These are phyloP conservation scores for Gentiana dahurica DNA, from an alignment of 257 asterid genomes.

Conservation along the genomic window DNA sequence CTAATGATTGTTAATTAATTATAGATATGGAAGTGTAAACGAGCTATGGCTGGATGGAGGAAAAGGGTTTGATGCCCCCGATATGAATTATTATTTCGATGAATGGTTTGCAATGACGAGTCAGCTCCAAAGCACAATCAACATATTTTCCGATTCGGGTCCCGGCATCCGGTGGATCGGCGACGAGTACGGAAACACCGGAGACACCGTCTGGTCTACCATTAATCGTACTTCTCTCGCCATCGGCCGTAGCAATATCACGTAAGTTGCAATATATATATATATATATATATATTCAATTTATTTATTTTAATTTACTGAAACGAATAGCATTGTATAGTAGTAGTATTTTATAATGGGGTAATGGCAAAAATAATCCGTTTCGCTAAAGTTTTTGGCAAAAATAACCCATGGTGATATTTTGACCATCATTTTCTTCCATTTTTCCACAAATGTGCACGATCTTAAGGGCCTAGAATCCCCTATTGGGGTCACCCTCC, in stretches of 20 bases:
- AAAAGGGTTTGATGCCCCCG: constrained; percentile 62
- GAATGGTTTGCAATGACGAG: constrained; percentile 88
- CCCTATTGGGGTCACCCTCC: too few relatives aligned
- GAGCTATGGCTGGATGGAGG: constrained; percentile 99
- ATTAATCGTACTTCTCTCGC: constrained; percentile 64
- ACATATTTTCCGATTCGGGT: constrained; percentile 94
- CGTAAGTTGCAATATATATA: constrained; percentile 13
- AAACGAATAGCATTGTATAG: too few relatives aligned
- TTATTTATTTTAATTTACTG: too few relatives aligned
- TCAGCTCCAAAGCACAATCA: constrained; percentile 71
- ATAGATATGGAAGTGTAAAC: constrained; percentile 61
- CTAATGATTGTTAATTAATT: background rate
- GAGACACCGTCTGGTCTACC: constrained; percentile 85
- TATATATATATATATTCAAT: background rate
- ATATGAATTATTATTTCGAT: constrained; percentile 69
- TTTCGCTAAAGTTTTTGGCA: too few relatives aligned
- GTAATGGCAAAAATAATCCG: too few relatives aligned
- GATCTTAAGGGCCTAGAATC: too few relatives aligned
- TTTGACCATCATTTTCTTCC: too few relatives aligned
- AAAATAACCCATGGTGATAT: too few relatives aligned
- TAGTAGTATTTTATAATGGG: too few relatives aligned
- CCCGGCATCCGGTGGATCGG: constrained; percentile 94
- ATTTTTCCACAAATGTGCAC: too few relatives aligned
- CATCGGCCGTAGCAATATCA: constrained; percentile 51
- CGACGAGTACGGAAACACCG: constrained; percentile 75